Base-by-base conservation (phyloP, 2,329 filamentous ascomycete genomes). In the Claviceps cyperi region DNA sequence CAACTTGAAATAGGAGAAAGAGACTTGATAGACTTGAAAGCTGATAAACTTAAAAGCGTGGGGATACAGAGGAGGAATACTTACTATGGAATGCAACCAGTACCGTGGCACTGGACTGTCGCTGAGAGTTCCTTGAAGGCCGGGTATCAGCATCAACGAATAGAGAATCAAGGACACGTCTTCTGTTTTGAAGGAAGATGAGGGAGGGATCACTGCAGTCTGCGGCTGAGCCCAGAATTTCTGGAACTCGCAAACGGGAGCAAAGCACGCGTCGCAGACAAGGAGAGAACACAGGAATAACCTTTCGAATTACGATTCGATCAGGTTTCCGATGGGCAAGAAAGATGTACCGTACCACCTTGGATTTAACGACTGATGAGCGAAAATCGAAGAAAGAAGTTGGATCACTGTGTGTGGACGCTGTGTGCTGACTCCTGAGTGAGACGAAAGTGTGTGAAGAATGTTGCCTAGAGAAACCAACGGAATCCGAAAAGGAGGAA, bases 401-500 rank as follows among this genome's bases (percentile, higher is more conserved):
- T n/a, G 5, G 22, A 35, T 15, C n/a, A n/a, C 11, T 3, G 32
- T 19, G 21, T 47, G 24, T 32, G 37, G 14, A n/a, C 43, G 50
- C 50, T 35, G 40, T 15, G 38, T 21, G 50, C 46, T 28, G n/a
- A n/a, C n/a, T n/a, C n/a, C n/a, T n/a, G 44, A 41, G 45, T 46
- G 43, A 14, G n/a, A 35, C 28, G 28, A 32, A 32, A 32, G 28
- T 32, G 11, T 11, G 8, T 19, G 45, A 3, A 21, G 21, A 21
- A 38, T 0, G 19, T 11, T 38, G 14, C 8, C 11, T 2, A 24
- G 14, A 9, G 14, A 38, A 17, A 13, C 11, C 7, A 17, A 43
- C 14, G 37, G 46, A 43, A 46, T 19, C 51, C 5, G 36, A 49
- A 45, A 28, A 49, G 36, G 36, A n/a, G n/a, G n/a, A n/a, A 51